Evolutionary conservation across 2,329 filamentous ascomycete genomes (phyloP).

Genomic region (Tolypocladium guangdongense): DNA sequence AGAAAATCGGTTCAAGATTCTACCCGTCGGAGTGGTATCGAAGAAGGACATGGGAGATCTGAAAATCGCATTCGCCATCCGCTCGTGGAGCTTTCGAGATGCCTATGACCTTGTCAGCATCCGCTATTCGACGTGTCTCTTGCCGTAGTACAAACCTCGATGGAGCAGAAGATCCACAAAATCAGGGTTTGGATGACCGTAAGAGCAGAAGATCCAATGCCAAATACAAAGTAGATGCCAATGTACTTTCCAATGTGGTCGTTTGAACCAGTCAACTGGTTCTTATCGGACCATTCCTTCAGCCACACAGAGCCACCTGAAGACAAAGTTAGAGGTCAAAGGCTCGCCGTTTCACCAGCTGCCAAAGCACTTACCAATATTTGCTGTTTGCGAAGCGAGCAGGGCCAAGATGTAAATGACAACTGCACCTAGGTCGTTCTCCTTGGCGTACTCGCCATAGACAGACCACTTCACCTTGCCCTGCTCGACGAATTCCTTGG

Average conservation of each 20-base stretch:
- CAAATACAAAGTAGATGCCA: constrained; percentile 91
- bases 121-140: background rate
- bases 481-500: constrained; percentile 82
- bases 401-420: constrained; percentile 67
- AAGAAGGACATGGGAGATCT: constrained; percentile 98
- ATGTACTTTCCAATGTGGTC: constrained; percentile 78
- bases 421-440: constrained; percentile 82
- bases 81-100: constrained; percentile 89
- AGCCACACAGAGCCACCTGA: constrained; percentile 82
- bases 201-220: constrained; percentile 72
- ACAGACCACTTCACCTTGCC: constrained; percentile 96
- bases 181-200: constrained; percentile 90
- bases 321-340: constrained; percentile 1
- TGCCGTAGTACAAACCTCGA: constrained; percentile 54
- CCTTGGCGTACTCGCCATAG: constrained; percentile 88
- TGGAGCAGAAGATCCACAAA: constrained; percentile 98
- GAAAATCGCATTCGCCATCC: constrained; percentile 96
- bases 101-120: constrained; percentile 40
- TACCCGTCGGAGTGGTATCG: constrained; percentile 90
- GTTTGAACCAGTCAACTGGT: constrained; percentile 58
- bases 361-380: constrained; percentile 51
- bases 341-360: too few species aligned
- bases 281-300: constrained; percentile 81
- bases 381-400: constrained; percentile 68
- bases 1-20: constrained; percentile 93